These are phyloP conservation scores for Elongisporangium anandrum DNA, from an alignment of 352 stramenopile species.

Conservation along the genomic window DNA sequence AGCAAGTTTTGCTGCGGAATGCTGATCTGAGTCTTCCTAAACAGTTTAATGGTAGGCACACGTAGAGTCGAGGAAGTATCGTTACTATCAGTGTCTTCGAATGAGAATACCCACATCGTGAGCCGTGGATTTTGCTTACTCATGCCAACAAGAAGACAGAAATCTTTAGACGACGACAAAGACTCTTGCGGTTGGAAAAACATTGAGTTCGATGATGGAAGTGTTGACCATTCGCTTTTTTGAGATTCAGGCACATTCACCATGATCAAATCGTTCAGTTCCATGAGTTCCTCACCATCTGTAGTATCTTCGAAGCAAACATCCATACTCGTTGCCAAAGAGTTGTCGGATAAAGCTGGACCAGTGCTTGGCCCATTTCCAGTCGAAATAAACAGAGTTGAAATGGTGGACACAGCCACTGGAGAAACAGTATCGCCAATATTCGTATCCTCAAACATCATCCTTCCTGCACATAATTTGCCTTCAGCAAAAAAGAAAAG, in stretches of 20 bases:
- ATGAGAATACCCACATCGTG: conserved; percentile 58
- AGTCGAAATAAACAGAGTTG: conserved; percentile 1
- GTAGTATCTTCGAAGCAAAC: conserved; percentile 12
- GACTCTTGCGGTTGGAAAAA: conserved; percentile 18
- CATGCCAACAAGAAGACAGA: conserved; percentile 51
- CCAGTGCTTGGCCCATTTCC: not conserved
- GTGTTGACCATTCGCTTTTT: conserved; percentile 49
- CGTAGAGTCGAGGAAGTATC: not conserved
- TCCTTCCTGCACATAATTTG: conserved; percentile 28
- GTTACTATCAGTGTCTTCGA: conserved; percentile 10
- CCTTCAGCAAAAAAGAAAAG: conserved; percentile 30
- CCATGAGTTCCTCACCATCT: conserved; percentile 12
- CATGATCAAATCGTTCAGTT: conserved; percentile 25
- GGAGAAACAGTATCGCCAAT: conserved; percentile 1
- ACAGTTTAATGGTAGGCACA: conserved; percentile 27
- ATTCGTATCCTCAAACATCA: conserved; percentile 8
- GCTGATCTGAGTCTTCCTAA: conserved; percentile 34
- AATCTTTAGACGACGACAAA: conserved; percentile 43
- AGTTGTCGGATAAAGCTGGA: not conserved
- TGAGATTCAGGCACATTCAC: conserved; percentile 40
- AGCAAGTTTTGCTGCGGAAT: conserved; percentile 21
- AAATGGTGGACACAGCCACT: not conserved
- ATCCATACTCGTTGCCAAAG: conserved; percentile 2
- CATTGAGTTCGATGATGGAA: conserved; percentile 15
- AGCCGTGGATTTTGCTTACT: conserved; percentile 27